Evolutionary conservation across 352 stramenopile species (phyloP).

Genomic region (Thraustotheca clavata): DNA sequence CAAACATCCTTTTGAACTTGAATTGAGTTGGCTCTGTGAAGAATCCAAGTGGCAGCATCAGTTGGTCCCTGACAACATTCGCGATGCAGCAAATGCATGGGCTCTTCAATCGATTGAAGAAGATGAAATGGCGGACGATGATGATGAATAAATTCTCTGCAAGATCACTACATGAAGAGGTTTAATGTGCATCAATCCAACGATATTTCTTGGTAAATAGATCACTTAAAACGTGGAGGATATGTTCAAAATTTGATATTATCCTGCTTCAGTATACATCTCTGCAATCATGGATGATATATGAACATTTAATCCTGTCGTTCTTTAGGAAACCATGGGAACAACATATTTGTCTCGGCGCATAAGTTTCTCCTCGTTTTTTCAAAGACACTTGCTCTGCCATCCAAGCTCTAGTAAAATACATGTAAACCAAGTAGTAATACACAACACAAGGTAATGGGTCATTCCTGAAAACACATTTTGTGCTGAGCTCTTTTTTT

Average conservation of each 20-base stretch:
- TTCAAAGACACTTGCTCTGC: slow-evolving; percentile 19
- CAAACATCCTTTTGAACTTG: slow-evolving; percentile 97
- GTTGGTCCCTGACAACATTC: slow-evolving; percentile 86
- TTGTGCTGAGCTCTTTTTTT: no score
- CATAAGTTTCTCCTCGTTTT: slow-evolving; percentile 10
- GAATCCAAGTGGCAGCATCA: slow-evolving; percentile 93
- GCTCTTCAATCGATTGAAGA: slow-evolving; percentile 80
- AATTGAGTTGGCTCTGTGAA: slow-evolving; percentile 97
- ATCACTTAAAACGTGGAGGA: no score
- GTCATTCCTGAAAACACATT: no score
- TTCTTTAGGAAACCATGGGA: slow-evolving; percentile 11
- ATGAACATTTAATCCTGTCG: neutral
- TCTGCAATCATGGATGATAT: neutral
- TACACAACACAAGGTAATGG: slow-evolving; percentile 10
- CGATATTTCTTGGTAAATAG: no score
- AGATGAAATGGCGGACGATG: slow-evolving; percentile 82
- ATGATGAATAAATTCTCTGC: slow-evolving; percentile 39
- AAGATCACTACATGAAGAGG: no score
- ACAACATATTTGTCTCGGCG: slow-evolving; percentile 12
- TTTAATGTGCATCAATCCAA: no score
- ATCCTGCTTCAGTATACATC: neutral
- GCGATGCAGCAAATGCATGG: slow-evolving; percentile 79
- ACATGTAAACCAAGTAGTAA: slow-evolving; percentile 18
- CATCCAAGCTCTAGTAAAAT: slow-evolving; percentile 20
- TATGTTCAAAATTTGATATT: no score